These are phyloP conservation scores for Phytophthora parvispora DNA, from an alignment of 352 stramenopile species.

Conservation along the genomic window DNA sequence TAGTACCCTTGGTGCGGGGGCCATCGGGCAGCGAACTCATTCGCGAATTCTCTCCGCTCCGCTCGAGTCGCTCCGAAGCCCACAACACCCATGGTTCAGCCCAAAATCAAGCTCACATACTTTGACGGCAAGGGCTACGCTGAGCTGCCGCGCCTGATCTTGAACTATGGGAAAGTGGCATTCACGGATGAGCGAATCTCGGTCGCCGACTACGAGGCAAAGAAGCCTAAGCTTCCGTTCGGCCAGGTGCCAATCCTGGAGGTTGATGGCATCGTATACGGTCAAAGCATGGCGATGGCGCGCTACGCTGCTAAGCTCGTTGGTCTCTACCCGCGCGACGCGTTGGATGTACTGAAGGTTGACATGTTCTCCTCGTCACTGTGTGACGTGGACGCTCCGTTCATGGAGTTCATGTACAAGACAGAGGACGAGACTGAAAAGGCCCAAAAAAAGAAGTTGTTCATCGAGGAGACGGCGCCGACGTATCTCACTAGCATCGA, in stretches of 20 bases:
- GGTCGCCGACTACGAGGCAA: slow-evolving; percentile 31
- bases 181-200: slow-evolving; percentile 49
- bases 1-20: too few species aligned
- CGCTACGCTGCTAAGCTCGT: slow-evolving; percentile 55
- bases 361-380: slow-evolving; percentile 45
- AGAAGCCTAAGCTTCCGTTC: slow-evolving; percentile 52
- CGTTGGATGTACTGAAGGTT: slow-evolving; percentile 31
- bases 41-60: slow-evolving; percentile 19
- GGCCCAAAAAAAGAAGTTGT: slow-evolving; percentile 49
- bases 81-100: slow-evolving; percentile 24
- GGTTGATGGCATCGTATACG: slow-evolving; percentile 40
- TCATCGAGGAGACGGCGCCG: slow-evolving; percentile 50
- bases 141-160: slow-evolving; percentile 61
- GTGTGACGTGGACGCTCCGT: slow-evolving; percentile 12
- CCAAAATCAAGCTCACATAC: slow-evolving; percentile 69
- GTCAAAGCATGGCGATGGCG: slow-evolving; percentile 52
- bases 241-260: slow-evolving; percentile 52
- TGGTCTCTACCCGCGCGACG: slow-evolving; percentile 41
- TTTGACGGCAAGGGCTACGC: slow-evolving; percentile 57
- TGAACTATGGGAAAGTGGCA: slow-evolving; percentile 45
- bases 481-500: slow-evolving; percentile 50
- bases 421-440: slow-evolving; percentile 49
- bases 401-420: slow-evolving; percentile 34
- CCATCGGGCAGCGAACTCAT: too few species aligned
- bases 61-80: background rate